Conservation (phyloP, 2,329 filamentous ascomycete genomes). For the Cytospora paraplurivora region DNA sequence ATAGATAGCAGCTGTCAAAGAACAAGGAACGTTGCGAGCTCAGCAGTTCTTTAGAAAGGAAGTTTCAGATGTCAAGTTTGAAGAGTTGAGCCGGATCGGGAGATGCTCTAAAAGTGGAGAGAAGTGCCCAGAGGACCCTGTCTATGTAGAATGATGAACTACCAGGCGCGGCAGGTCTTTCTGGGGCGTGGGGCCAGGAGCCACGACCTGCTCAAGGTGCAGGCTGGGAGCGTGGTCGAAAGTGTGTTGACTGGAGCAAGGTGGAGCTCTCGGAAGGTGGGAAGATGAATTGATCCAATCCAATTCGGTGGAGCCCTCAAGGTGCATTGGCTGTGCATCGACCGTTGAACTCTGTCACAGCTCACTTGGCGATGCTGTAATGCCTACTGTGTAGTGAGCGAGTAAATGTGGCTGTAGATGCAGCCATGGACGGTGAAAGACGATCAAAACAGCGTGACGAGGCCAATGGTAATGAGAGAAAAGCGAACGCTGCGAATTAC, state of each 20-base stretch:
- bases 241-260: slow-evolving; percentile 11
- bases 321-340: not conserved
- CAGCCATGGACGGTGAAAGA: slow-evolving; percentile 16
- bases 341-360: slow-evolving; percentile 6
- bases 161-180: slow-evolving; percentile 5
- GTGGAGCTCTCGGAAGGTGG: slow-evolving; percentile 18
- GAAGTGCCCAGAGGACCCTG: slow-evolving; percentile 20
- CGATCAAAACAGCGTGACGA: not conserved
- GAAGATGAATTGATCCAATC: not conserved
- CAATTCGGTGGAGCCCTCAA: slow-evolving; percentile 2
- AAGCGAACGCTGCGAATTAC: not conserved
- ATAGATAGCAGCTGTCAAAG: slow-evolving; percentile 12
- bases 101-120: slow-evolving; percentile 9
- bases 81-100: slow-evolving; percentile 4
- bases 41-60: slow-evolving; percentile 11
- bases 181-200: slow-evolving; percentile 7
- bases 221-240: not conserved
- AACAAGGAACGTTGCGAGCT: slow-evolving; percentile 7
- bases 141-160: slow-evolving; percentile 17
- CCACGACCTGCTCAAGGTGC: slow-evolving; percentile 6
- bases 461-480: slow-evolving; percentile 12
- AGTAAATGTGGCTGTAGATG: not conserved
- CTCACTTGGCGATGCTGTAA: slow-evolving; percentile 7
- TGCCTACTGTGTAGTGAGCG: not conserved
- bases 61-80: slow-evolving; percentile 18